phyloP scores from a whole-genome alignment of 169 alveolate genomes.

The Eimeria tenella region DNA sequence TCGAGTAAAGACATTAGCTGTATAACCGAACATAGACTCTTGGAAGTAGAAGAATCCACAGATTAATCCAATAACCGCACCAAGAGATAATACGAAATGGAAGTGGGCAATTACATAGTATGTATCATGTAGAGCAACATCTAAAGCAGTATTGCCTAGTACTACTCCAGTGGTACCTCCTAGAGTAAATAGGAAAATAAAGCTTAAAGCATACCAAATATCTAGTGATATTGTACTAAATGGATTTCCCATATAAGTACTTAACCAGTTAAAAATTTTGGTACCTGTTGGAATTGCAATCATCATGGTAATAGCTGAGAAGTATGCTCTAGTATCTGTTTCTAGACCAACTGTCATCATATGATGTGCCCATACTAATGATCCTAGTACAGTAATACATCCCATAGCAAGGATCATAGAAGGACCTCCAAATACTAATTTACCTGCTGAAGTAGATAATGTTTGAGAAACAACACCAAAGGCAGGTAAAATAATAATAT shows the following conservation, averaged over 20 bases:
- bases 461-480: conserved; percentile 85
- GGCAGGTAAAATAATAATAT: conserved; percentile 85
- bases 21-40: neutral
- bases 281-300: conserved; percentile 74
- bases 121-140: conserved; percentile 87
- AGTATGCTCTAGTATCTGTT: conserved; percentile 86
- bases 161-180: conserved; percentile 90
- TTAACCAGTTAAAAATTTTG: neutral
- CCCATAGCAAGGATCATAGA: conserved; percentile 87
- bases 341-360: conserved; percentile 88
- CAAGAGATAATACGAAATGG: conserved; percentile 87
- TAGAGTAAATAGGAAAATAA: conserved; percentile 83
- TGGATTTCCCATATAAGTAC: neutral
- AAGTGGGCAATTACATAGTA: conserved; percentile 85
- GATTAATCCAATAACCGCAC: conserved; percentile 85
- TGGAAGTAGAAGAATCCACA: too few relatives aligned
- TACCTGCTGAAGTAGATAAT: conserved; percentile 79
- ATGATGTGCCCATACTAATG: conserved; percentile 87
- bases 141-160: conserved; percentile 88
- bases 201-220: conserved; percentile 77
- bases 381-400: conserved; percentile 86
- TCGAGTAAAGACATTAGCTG: neutral
- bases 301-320: conserved; percentile 85
- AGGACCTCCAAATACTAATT: conserved; percentile 79
- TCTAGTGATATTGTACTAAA: conserved; percentile 5